These are phyloP conservation scores for Fusarium aywerte DNA, from an alignment of 2,329 filamentous ascomycete species.

Conservation along the genomic window DNA sequence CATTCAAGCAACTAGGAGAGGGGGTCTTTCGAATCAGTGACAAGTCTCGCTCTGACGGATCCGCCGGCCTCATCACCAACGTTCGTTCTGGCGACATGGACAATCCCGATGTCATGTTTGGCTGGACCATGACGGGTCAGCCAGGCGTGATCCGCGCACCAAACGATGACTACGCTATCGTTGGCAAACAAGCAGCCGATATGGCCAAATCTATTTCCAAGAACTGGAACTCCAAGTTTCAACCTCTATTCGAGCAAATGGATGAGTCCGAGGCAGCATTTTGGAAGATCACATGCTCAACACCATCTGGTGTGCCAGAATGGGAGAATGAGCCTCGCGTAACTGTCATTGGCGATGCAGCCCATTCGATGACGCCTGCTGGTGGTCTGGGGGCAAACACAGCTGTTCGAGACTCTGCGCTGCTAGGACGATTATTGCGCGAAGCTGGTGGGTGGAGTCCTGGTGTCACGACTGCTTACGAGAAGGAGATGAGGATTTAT, in stretches of 20 bases:
- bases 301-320: conserved; percentile 67
- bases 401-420: conserved; percentile 64
- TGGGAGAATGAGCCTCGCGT: conserved; percentile 69
- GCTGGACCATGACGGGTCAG: conserved; percentile 70
- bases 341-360: conserved; percentile 68
- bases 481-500: conserved; percentile 71
- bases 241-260: conserved; percentile 69
- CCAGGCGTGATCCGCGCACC: conserved; percentile 68
- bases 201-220: conserved; percentile 65
- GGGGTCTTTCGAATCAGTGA: conserved; percentile 70
- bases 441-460: conserved; percentile 65
- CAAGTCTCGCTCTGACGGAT: conserved; percentile 56
- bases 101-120: conserved; percentile 65
- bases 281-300: conserved; percentile 74
- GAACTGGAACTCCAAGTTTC: conserved; percentile 66
- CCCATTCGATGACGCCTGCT: conserved; percentile 67
- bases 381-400: conserved; percentile 68
- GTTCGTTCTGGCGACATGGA: conserved; percentile 69
- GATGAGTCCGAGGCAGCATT: conserved; percentile 67
- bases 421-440: conserved; percentile 62
- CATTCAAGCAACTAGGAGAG: conserved; percentile 70
- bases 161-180: conserved; percentile 68
- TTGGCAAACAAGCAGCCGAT: conserved; percentile 66
- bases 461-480: conserved; percentile 67
- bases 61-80: conserved; percentile 70